These are phyloP conservation scores for Podospora fimiseda DNA, from an alignment of 495 filamentous ascomycete species.

Conservation along the genomic window DNA sequence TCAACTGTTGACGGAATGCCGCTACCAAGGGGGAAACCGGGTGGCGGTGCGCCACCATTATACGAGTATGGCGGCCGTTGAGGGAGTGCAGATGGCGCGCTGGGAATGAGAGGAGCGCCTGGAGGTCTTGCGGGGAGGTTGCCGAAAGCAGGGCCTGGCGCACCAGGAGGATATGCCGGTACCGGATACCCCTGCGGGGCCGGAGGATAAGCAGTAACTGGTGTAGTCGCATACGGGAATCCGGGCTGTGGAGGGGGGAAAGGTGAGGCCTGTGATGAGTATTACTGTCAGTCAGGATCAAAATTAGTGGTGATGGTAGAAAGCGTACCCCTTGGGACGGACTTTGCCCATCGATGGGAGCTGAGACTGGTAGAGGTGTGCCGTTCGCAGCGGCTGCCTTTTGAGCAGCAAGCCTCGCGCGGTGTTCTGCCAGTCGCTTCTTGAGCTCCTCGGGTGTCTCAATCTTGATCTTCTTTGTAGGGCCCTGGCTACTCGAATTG, in stretches of 20 bases:
- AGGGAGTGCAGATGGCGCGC: slow-evolving; percentile 18
- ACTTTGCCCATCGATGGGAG: slow-evolving; percentile 46
- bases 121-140: slow-evolving; percentile 37
- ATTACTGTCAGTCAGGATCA: background rate
- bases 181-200: slow-evolving; percentile 29
- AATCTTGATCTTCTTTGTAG: slow-evolving; percentile 72
- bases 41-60: slow-evolving; percentile 8
- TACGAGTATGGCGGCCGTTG: slow-evolving; percentile 30
- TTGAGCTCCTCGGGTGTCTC: slow-evolving; percentile 73
- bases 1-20: slow-evolving; percentile 49
- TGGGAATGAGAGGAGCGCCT: slow-evolving; percentile 13
- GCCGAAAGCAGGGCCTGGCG: slow-evolving; percentile 16
- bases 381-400: slow-evolving; percentile 36
- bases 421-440: slow-evolving; percentile 74
- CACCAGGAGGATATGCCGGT: slow-evolving; percentile 27
- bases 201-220: slow-evolving; percentile 26
- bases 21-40: slow-evolving; percentile 12
- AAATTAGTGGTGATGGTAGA: background rate
- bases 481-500: slow-evolving; percentile 40
- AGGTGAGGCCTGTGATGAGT: slow-evolving; percentile 28
- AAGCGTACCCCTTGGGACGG: slow-evolving; percentile 48
- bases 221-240: slow-evolving; percentile 27
- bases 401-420: slow-evolving; percentile 59
- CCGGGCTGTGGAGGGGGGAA: slow-evolving; percentile 38
- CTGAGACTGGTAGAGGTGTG: slow-evolving; percentile 38